Evolutionary conservation across 495 filamentous ascomycete genomes (phyloP), one percentile per base, ranked within the genome.

Genomic region (Lentithecium fluviatile): DNA sequence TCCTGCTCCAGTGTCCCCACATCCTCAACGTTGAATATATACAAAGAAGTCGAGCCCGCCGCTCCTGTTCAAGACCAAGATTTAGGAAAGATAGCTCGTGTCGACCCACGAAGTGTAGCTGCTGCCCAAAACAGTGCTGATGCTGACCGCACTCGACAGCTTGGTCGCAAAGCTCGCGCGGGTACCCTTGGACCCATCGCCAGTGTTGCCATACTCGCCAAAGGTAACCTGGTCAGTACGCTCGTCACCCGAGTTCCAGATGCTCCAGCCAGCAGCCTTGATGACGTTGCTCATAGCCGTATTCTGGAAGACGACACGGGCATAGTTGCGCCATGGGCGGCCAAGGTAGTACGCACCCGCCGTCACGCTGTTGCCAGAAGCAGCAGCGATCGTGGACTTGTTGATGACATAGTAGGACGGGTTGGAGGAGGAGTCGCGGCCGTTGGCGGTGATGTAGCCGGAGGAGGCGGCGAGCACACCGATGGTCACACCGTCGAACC

Each of bases 271-370:
- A 1, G 81, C 80, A 13, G 71, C 48, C 64, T 86, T 85, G 60
- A 89, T 80, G 17, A 86, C 80, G 25, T 68, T 64, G n/a, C 74
- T 76, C 64, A 88, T 71, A 5, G 60, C 55, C 2, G 80, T 84
- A 29, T 77, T 73, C 70, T 87, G 86, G 72, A 87, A 83, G 24
- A 83, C 77, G 2, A 86, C 85, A 1, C 82, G 73, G 4, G 85
- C 77, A 62, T 82, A 86, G 50, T 80, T 70, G 10, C 77, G 70
- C 85, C 85, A 88, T 17, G 85, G 86, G n/a, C 85, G 78, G 6
- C 86, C 85, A 3, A 88, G 77, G 65, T 84, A 87, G 50, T 78
- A 82, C 25, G 77, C 75, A 5, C 83, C 85, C 10, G 68, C 61
- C 2, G 74, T 21, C 7, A 86, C 79, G 23, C 49, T 70, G 34